Conservation (phyloP, 1,284 basidiomycete genomes). For the Cutaneotrichosporon sp. region DNA sequence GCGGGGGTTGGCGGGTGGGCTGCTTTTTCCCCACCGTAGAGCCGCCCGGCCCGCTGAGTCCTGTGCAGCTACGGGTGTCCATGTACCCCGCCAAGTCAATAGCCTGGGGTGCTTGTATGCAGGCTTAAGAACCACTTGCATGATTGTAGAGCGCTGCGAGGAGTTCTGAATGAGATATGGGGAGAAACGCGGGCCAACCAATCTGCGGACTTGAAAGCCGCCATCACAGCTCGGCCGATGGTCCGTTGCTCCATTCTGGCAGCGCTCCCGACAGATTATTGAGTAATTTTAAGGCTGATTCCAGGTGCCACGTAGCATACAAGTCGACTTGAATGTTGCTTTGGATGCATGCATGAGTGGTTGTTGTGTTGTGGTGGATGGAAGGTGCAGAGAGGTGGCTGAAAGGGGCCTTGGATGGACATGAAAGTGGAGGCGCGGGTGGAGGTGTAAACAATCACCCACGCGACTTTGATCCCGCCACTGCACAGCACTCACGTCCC, state of each 20-base stretch:
- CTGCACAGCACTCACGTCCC: too few relatives aligned
- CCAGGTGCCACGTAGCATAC: background rate
- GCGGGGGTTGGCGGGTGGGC: background rate
- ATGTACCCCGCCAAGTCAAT: background rate
- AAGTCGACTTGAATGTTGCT: background rate
- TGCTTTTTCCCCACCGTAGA: background rate
- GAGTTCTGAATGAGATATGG: background rate
- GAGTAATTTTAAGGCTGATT: background rate
- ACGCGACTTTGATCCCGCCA: background rate
- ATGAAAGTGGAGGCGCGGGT: slow-evolving; percentile 10
- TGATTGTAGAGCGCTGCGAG: background rate
- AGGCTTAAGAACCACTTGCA: background rate
- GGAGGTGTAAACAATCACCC: slow-evolving; percentile 8
- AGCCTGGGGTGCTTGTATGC: background rate
- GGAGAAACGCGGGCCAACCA: slow-evolving; percentile 4
- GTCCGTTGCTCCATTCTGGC: background rate
- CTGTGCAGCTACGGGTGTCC: background rate
- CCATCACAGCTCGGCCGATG: background rate
- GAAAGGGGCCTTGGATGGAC: background rate
- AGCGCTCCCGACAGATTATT: too few relatives aligned
- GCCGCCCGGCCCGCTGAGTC: background rate
- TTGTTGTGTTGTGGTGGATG: background rate
- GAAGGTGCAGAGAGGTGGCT: background rate
- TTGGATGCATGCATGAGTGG: background rate
- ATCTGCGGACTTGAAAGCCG: background rate